Evolutionary conservation across 164 flowering plant species (phyloP), one percentile per base, ranked within the genome.

Genomic region (Paratinospora sagittata): DNA sequence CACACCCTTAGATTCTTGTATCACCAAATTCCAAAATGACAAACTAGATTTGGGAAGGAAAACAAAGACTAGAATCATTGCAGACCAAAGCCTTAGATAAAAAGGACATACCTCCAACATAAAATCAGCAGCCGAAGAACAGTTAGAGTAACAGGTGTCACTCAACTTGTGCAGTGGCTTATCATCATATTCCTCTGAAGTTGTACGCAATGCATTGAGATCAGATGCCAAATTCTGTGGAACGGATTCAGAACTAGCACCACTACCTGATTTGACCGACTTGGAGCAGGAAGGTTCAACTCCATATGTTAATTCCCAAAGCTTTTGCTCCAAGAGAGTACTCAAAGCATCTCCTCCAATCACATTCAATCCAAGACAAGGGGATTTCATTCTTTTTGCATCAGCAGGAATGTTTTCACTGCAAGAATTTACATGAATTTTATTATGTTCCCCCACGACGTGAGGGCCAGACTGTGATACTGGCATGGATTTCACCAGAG

Each of bases 311-410:
- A 95, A 65, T 74, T 95, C 97, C 73, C 82, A 85, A 23, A 95
- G 80, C 77, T 92, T 90, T 74, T 88, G 88, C 66, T 95, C 98
- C 84, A 92, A 81, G 73, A 92, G 89, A 72, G 78, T 68, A 82
- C 93, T 89, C 78, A 95, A 81, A 49, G 94, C 85, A 81, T 92
- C 97, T 71, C 90, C 87, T 19, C 89, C 90, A 10, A 87, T 77
- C 19, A 79, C 81, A 78, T 84, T 89, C 65, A 79, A 70, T 62
- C 89, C 89, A 13, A 73, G 33, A 8, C 85, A 81, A 43, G 89
- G 78, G 17, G 75, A 72, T 58, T 69, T 83, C 61, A 70, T 45
- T 52, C 76, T 64, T 49, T 87, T 84, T 60, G 81, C 49, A 61
- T 78, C 79, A 36, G 70, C 65, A 73, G 67, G 57, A 73, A 8